Conservation (phyloP, 78 protist genomes). For the Planoprotostelium fungivorum region DNA sequence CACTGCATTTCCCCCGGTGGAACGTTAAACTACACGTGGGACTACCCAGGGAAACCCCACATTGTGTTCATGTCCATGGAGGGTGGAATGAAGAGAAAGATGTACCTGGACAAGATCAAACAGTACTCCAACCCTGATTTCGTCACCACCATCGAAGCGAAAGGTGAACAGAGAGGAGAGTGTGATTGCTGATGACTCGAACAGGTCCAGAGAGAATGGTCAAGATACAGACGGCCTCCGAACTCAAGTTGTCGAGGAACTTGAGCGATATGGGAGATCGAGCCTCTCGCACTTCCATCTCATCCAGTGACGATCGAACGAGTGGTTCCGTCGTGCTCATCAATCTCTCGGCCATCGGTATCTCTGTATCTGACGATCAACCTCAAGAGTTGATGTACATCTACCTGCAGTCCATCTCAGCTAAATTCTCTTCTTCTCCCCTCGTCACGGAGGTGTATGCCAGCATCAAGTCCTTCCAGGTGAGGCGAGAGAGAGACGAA, state of each 20-base stretch:
- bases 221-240: neutral
- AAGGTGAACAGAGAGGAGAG: neutral
- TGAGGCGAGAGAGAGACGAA: neutral
- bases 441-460: constrained; percentile 17
- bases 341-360: constrained; percentile 18
- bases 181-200: neutral
- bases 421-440: constrained; percentile 21
- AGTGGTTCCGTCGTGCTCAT: neutral
- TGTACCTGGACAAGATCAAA: neutral
- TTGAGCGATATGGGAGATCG: no score
- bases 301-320: no score
- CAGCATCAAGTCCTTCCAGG: constrained; percentile 21
- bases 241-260: neutral
- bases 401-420: constrained; percentile 22
- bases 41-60: neutral
- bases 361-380: constrained; percentile 6
- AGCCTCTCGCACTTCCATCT: no score
- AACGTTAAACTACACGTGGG: neutral
- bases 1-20: neutral
- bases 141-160: neutral
- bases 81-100: neutral
- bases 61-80: neutral
- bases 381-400: constrained; percentile 40
- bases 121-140: neutral
- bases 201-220: neutral